Evolutionary conservation across 495 filamentous ascomycete genomes (phyloP), one percentile per base, ranked within the genome.

Genomic region (Sordaria brevicollis): DNA sequence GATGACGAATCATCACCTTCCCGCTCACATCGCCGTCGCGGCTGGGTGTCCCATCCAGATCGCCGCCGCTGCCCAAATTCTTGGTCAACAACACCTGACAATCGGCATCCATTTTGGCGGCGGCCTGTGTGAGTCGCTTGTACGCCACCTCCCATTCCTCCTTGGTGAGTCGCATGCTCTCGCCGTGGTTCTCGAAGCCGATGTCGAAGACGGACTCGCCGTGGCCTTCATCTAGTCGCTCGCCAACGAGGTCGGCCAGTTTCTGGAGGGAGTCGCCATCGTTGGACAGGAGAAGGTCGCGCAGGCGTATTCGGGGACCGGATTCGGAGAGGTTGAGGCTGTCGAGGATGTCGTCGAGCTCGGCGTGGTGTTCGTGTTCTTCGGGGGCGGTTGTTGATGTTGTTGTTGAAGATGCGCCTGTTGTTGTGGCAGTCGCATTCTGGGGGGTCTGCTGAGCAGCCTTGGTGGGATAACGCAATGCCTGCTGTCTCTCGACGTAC

Each of bases 401-500:
- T 88, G 81, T 92, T 88, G 38, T 92, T 87, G 72, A 33, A n/a
- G 76, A 89, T 85, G 71, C 33, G 25, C 81, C 74, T 65, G 71
- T 41, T 2, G 69, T 21, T n/a, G 69, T 11, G 5, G 66, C 62
- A 72, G 73, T 67, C 69, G 78, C 37, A 74, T 81, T 65, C 31
- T 33, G 39, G 74, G n/a, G n/a, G n/a, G n/a, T n/a, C 78, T 68
- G n/a, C 71, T 84, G 70, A 7, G 79, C 37, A 11, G 78, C 67
- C 36, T 81, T 81, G 39, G 78, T 74, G 41, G 86, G 79, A 78
- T 86, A 83, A 29, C 88, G 82, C 73, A 89, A 77, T 4, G 87
- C 86, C 79, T 97, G 94, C 78, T 99, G 93, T 80, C 94, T 90
- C 79, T 97, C 93, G 70, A 97, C 96, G 74, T 97, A 98, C 79